Base-by-base conservation (phyloP, 192 early-diverging fungal genomes). In the Oehlia diaphana region DNA sequence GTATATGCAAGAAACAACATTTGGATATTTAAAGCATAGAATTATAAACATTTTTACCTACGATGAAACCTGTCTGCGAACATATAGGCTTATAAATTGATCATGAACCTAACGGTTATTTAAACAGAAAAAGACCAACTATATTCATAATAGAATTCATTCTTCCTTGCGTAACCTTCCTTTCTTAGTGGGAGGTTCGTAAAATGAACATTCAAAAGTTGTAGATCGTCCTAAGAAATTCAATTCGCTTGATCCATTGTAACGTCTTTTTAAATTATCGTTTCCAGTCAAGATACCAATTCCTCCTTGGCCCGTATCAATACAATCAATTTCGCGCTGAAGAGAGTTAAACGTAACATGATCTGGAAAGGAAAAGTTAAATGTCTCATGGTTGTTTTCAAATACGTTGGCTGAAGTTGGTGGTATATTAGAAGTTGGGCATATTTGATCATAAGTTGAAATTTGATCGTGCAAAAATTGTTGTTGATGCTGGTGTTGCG, bases 241-340 rank as follows among this genome's bases (percentile, higher is more conserved):
- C n/a, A 47, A 7, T 68, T 78, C 77, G 19, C 42, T 78, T 33
- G 28, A 21, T 21, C 58, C 42, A 33, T 23, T 47, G 14, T 33
- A 77, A 28, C 68, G 26, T 37, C 77, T 58, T 39, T 78, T 78
- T 31, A 78, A 62, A 23, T 3, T 23, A 53, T 70, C 77, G 70
- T 68, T 70, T 12, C 77, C 50, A 21, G 14, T 13, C 49, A 68
- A 33, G 33, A 58, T 70, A 61, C 67, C 67, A 66, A 78, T 70
- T 35, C 77, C 67, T 61, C 67, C 77, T 37, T 78, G 77, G 19
- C 77, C 67, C 35, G 68, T 58, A 23, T 62, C 68, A 53, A 78
- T 70, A 10, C 44, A 35, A 16, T 78, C 77, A 58, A 78, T 78
- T 42, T 78, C 77, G n/a, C 42, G 65, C 14, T 78, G 77, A 62